These are phyloP conservation scores for Austroboletus eburneus DNA, from an alignment of 768 basidiomycete genomes.

Conservation along the genomic window DNA sequence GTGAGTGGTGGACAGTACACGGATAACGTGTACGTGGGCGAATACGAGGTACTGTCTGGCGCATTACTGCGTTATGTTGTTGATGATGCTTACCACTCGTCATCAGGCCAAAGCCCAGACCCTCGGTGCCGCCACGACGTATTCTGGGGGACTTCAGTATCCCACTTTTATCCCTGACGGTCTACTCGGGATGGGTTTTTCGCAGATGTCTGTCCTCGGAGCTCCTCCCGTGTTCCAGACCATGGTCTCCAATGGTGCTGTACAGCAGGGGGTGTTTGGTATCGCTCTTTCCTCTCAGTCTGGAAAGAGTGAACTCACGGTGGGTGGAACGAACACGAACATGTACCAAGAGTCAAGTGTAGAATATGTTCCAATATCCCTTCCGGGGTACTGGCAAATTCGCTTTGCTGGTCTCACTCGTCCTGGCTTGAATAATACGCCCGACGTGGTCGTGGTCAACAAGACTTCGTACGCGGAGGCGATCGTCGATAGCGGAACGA, in stretches of 20 bases:
- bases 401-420: conserved; percentile 27
- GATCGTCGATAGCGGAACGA: conserved; percentile 35
- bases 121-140: conserved; percentile 41
- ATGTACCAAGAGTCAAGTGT: conserved; percentile 43
- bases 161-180: conserved; percentile 35
- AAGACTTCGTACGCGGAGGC: conserved; percentile 20
- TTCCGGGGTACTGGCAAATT: conserved; percentile 37
- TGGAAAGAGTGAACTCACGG: conserved; percentile 45
- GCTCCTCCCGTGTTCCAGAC: conserved; percentile 42
- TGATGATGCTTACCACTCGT: background rate
- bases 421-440: conserved; percentile 15
- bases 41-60: conserved; percentile 28
- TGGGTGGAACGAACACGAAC: conserved; percentile 49
- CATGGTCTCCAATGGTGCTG: conserved; percentile 34
- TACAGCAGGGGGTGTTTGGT: conserved; percentile 39
- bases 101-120: conserved; percentile 36
- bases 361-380: conserved; percentile 33
- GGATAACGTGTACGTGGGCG: conserved; percentile 42
- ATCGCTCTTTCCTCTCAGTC: conserved; percentile 42
- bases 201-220: conserved; percentile 32
- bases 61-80: conserved; percentile 5
- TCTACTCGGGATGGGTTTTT: conserved; percentile 42
- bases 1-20: conserved; percentile 38
- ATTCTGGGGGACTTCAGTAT: conserved; percentile 30
- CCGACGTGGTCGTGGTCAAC: conserved; percentile 24